Base-by-base conservation (phyloP, 2,329 filamentous ascomycete species). In the Drechslerella dactyloides region DNA sequence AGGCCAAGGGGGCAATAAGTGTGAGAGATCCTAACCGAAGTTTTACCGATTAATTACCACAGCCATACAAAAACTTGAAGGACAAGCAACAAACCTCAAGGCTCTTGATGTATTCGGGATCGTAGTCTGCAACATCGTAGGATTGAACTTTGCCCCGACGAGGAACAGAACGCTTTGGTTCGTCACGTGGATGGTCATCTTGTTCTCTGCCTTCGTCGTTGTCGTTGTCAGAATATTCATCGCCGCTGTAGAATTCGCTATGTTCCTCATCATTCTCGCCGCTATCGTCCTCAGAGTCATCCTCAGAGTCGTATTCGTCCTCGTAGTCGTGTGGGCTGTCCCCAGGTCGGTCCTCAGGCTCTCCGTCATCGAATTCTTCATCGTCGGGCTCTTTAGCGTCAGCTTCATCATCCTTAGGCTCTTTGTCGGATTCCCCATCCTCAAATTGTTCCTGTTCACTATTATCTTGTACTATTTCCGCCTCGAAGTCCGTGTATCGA, bases 261-360 rank as follows among this genome's bases (percentile, higher is more conserved):
- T 63, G 33, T 13, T 48, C 44, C 6, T 59, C 54, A 33, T 51
- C n/a, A n/a, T n/a, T n/a, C n/a, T n/a, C n/a, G n/a, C n/a, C n/a
- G n/a, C n/a, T n/a, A n/a, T n/a, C 55, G 19, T 15, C 27, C 11
- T 51, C 46, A 5, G n/a, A 21, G 21, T 30, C 33, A 19, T 23
- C 42, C 35, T 17, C 33, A 1, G 21, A n/a, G 23, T 51, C 42
- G 8, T 10, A 17, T 11, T 52, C 33, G 15, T 33, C 27, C 27
- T 33, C 27, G 3, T 3, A 33, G 37, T 15, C 33, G 30, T 19
- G 33, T 50, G n/a, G n/a, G n/a, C 17, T 27, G 10, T 51, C 19
- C 13, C 1, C 17, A 8, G n/a, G 2, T 42, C 27, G 6, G 3
- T 33, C 27, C 27, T 33, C 27, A 4, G 27, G 8, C 4, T 33